Evolutionary conservation across 2,329 filamentous ascomycete species (phyloP), one percentile per base, ranked within the genome.

Genomic region (Talaromyces rugulosus): DNA sequence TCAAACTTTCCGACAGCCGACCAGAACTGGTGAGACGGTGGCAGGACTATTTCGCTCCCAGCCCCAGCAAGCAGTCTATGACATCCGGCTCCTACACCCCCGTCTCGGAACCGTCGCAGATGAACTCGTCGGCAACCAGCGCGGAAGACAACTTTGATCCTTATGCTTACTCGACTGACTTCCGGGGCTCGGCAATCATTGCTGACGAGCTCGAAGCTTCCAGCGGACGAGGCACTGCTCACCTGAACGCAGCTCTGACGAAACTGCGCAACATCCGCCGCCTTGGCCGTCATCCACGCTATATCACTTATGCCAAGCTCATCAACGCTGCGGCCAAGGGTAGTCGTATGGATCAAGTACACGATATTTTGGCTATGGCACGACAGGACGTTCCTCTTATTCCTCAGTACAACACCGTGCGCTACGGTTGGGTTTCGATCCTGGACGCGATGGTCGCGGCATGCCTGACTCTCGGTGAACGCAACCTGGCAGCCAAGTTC

Each of bases 391-490:
- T 98, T 63, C 95, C 95, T 55, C 85, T 94, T 36, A 83, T 94
- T 64, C 83, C 88, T 50, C 90, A 96, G 74, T 96, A 96, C 74
- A 85, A 90, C 27, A 87, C 92, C 65, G 93, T 98, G 34, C 88
- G 92, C 64, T 96, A 96, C 71, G 95, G 95, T 56, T 99, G 95
- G 95, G 91, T 93, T 50, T 93, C 92, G 2, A 98, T 99, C 65
- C 83, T 98, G 52, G 95, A 99, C 74, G 89, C 95, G 54, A 97
- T 98, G 93, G 89, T 98, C 61, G 92, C 93, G 68, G 93, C 93
- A 51, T 96, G 90, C 71, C 84, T 99, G 61, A 92, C 87, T 50
- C 83, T 91, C 54, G 91, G 92, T 65, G 89, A 94, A 73, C 91
- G 94, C 61, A 84, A 85, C 62, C 81, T 91, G 63, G 95, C 95